Percentiles rank a stretch among this genome's conserved stretches.
phyloP scores from a whole-genome alignment of 306 rosid species.

The Luffa acutangula region DNA sequence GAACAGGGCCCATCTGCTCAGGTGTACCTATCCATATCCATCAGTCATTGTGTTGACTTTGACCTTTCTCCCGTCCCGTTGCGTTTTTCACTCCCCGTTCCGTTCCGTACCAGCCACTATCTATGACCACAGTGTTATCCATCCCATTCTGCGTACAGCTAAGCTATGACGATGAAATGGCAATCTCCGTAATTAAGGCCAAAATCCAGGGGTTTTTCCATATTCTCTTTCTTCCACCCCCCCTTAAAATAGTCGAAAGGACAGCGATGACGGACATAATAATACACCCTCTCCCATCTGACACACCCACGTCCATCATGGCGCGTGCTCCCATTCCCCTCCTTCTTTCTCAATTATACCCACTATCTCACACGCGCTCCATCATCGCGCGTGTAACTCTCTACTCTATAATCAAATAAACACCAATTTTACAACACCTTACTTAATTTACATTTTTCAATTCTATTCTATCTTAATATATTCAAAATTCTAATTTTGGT shows the following conservation, averaged over 20 bases:
- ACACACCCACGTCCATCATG: slow-evolving; percentile 48
- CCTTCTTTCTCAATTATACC: neutral
- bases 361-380: neutral
- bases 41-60: neutral
- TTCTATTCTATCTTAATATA: no score
- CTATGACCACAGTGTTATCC: neutral
- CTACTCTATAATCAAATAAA: neutral
- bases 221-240: neutral
- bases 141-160: neutral
- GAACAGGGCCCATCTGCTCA: neutral
- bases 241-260: slow-evolving; percentile 36
- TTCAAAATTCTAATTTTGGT: no score
- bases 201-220: neutral
- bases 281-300: slow-evolving; percentile 32
- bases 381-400: slow-evolving; percentile 13
- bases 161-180: slow-evolving; percentile 9
- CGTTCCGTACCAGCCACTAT: slow-evolving; percentile 38
- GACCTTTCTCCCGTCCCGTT: neutral
- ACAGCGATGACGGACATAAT: slow-evolving; percentile 34
- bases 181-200: neutral
- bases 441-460: no score
- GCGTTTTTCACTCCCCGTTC: slow-evolving; percentile 12
- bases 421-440: no score
- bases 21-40: neutral
- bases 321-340: slow-evolving; percentile 38